Percentiles rank a stretch among this genome's conserved stretches.
Conservation (phyloP, 1,139 yeast species). For the Protomyces lactucae-debilis region DNA sequence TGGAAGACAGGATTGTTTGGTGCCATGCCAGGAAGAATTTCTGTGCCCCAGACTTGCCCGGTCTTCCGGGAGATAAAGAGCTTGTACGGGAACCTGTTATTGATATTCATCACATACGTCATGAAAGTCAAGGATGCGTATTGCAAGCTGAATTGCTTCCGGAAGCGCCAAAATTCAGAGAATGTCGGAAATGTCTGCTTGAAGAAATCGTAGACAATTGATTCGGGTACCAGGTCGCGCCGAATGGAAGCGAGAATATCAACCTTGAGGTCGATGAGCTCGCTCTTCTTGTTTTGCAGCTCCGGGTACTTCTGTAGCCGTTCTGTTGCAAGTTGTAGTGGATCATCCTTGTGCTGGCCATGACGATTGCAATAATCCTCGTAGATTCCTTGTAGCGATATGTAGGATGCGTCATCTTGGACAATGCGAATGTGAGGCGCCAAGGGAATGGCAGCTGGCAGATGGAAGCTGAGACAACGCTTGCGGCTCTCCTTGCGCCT, state of each 20-base stretch:
- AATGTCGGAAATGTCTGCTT: constrained; percentile 64
- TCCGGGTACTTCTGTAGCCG: constrained; percentile 90
- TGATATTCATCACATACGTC: constrained; percentile 92
- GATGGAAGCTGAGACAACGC: constrained; percentile 75
- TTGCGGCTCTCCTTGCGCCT: constrained; percentile 83
- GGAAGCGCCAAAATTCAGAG: constrained; percentile 95
- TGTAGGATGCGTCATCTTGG: constrained; percentile 72
- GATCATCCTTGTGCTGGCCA: constrained; percentile 79
- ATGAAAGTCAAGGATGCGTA: constrained; percentile 93
- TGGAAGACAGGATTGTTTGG: constrained; percentile 72
- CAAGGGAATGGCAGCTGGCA: constrained; percentile 89
- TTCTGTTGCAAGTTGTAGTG: constrained; percentile 78
- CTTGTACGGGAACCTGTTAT: constrained; percentile 90
- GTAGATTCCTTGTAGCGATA: constrained; percentile 79
- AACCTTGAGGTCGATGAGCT: constrained; percentile 77
- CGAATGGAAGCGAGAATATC: constrained; percentile 90
- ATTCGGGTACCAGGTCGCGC: constrained; percentile 76
- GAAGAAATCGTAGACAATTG: constrained; percentile 68
- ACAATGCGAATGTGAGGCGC: constrained; percentile 92
- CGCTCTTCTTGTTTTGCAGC: constrained; percentile 72
- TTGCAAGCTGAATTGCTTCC: constrained; percentile 90
- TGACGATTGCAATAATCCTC: constrained; percentile 77
- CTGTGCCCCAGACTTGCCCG: constrained; percentile 91
- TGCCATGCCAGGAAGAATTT: constrained; percentile 76
- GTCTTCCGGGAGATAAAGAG: constrained; percentile 74